Evolutionary conservation across 2,329 filamentous ascomycete genomes (phyloP), one percentile per base, ranked within the genome.

Genomic region (Clonostachys rhizophaga): DNA sequence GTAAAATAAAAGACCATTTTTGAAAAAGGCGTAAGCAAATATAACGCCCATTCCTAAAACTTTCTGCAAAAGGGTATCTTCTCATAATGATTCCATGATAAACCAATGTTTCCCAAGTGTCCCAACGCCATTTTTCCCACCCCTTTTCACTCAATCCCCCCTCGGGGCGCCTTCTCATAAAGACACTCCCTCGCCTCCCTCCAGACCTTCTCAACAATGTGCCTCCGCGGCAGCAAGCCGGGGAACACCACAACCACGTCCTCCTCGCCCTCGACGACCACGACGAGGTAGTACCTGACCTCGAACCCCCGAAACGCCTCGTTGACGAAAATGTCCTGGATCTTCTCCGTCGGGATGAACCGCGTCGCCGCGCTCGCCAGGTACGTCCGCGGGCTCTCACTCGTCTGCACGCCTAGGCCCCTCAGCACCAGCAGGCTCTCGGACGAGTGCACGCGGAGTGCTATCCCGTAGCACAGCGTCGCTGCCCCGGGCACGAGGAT

Each of bases 201-300:
- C 94, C 94, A 97, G 3, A 97, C 92, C 55, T 83, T 79, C 70
- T 96, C 91, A 30, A 97, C 74, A 47, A 95, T 86, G 43, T 72
- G 75, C 47, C 88, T 73, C 49, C 82, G 70, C 0, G 94, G 94
- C 51, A 96, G 63, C 54, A 96, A 67, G 48, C 78, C 79, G 4
- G 92, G 92, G 63, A 99, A 99, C 4, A 97, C 91, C n/a, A 99
- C 92, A 0, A 97, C 88, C 5, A 95, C 79, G 54, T 94, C 86
- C 46, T 86, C 80, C 67, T 97, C 92, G 3, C 85, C 91, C 56
- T 95, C 87, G 16, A 97, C 90, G 46, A 97, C 86, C 33, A 97
- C 88, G 5, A 89, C 83, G 9, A 99, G 71, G 61, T 96, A 96
- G 61, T 92, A 95, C 39, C 86, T 74, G 35, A 97, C 91, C 68